Evolutionary conservation across 1,139 yeast species (phyloP).

Genomic region (Kurtzmaniella quercitrusa): DNA sequence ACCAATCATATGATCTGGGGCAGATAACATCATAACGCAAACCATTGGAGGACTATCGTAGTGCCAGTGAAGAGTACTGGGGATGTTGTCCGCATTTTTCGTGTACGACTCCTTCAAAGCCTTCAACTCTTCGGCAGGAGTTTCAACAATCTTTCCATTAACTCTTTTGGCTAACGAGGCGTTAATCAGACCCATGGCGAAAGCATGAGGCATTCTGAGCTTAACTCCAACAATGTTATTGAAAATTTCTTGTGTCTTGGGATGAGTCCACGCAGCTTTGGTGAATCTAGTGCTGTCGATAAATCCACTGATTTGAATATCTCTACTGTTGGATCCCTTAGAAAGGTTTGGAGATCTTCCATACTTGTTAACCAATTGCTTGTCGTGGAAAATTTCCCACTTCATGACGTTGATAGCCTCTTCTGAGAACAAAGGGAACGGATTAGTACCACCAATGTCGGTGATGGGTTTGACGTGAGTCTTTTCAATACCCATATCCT

Average conservation of each 20-base stretch:
- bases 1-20: slow-evolving; percentile 28
- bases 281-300: slow-evolving; percentile 21
- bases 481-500: slow-evolving; percentile 23
- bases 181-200: slow-evolving; percentile 23
- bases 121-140: slow-evolving; percentile 3
- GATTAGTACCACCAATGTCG: slow-evolving; percentile 27
- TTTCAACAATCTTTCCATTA: neutral
- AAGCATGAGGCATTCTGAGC: slow-evolving; percentile 19
- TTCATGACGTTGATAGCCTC: slow-evolving; percentile 28
- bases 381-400: slow-evolving; percentile 25
- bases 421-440: slow-evolving; percentile 25
- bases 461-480: slow-evolving; percentile 22
- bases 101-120: slow-evolving; percentile 11
- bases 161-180: slow-evolving; percentile 17
- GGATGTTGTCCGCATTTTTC: slow-evolving; percentile 10
- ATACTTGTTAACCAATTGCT: slow-evolving; percentile 21
- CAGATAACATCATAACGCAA: slow-evolving; percentile 31
- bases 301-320: slow-evolving; percentile 29
- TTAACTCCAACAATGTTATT: slow-evolving; percentile 19
- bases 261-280: slow-evolving; percentile 18
- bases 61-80: slow-evolving; percentile 21
- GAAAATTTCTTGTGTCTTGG: slow-evolving; percentile 17
- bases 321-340: slow-evolving; percentile 17
- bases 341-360: slow-evolving; percentile 23
- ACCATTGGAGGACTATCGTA: slow-evolving; percentile 30